Base-by-base conservation (phyloP, 208 protist species). In the Wallacemonas sp. region DNA sequence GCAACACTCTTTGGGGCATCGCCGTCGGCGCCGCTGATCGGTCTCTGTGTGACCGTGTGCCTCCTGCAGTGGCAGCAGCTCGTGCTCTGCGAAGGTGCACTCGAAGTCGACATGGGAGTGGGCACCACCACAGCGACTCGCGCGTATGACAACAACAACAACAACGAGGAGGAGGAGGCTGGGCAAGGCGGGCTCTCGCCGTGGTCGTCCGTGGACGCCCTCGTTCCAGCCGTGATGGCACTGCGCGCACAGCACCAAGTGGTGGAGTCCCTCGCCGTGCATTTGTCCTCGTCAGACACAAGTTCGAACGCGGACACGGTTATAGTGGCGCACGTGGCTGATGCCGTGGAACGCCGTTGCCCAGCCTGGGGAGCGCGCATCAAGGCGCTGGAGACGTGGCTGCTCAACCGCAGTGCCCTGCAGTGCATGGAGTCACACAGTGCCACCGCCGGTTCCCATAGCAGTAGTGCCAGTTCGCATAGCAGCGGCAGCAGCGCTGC, bases 21-120 rank as follows among this genome's bases (percentile, higher is more conserved):
- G 3, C 28, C 54, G 39, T 44, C 16, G 7, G 55, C 61, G 46
- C 5, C 45, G 36, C 12, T 32, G n/a, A 41, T 32, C 5, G 38
- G 18, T 2, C n/a, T 48, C 11, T 63, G 57, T 45, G 28, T 52
- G 12, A n/a, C 4, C 11, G 57, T 55, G 36, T 44, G 20, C 33
- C 48, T 41, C 2, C 29, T 75, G 29, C 41, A 77, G 28, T 82
- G 77, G 77, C 25, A 42, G 10, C 77, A 82, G 45, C 31, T 77
- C 2, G 20, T 61, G 23, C 42, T 82, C 8, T 39, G 57, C 16
- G 77, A 82, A 41, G 41, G 25, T 10, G 72, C 70, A 2, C 31
- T 69, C 20, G 46, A 4, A 22, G 70, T 62, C 7, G 76, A 81
- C 20, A 10, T 65, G 8, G 33, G 32, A 3, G 29, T 44, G 4